Base-by-base conservation (phyloP, 2,329 filamentous ascomycete species). In the Stagonosporopsis cucurbitacearum region DNA sequence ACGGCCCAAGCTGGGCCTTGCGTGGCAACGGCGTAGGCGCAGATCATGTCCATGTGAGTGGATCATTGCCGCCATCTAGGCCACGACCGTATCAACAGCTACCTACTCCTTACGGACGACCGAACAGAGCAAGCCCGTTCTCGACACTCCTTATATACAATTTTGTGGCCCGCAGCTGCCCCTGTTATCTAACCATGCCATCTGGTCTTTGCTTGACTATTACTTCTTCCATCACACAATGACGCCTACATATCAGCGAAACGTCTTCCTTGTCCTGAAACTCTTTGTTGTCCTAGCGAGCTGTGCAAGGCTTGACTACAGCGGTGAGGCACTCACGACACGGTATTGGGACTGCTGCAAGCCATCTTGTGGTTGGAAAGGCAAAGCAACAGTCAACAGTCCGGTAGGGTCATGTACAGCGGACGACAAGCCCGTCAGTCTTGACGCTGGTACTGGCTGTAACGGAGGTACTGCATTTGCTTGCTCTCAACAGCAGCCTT, bases 341-440 rank as follows among this genome's bases (percentile, higher is more conserved):
- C 71, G 73, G 11, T 75, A 69, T 59, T 76, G 72, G 72, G 87
- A 90, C 71, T 90, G 88, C 78, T 90, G 87, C 78, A 90, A 91
- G 79, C 83, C 86, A 22, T 87, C 85, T 19, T 90, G 87, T 71
- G 79, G 80, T 3, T 81, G 86, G 86, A 70, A 78, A 12, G 80
- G 74, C 50, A 88, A 88, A 71, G 84, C 82, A 13, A 59, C 78
- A 36, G 79, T 86, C 70, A 76, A 74, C 54, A 68, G 70, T 45
- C 81, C 84, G 13, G 82, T 86, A 32, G 73, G 75, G 17, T 82
- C 82, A 32, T 88, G 86, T 73, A 76, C 82, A 67, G 79, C 77
- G 60, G 75, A 80, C 62, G 82, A 87, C 76, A 79, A 80, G 54
- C 82, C 81, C 43, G 77, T 76, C 35, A 78, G 84, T 65, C 70